A percentile compares a stretch with the other conserved stretches of the same genome.
phyloP scores from a whole-genome alignment of 768 basidiomycete species.

The Russula sp. region DNA sequence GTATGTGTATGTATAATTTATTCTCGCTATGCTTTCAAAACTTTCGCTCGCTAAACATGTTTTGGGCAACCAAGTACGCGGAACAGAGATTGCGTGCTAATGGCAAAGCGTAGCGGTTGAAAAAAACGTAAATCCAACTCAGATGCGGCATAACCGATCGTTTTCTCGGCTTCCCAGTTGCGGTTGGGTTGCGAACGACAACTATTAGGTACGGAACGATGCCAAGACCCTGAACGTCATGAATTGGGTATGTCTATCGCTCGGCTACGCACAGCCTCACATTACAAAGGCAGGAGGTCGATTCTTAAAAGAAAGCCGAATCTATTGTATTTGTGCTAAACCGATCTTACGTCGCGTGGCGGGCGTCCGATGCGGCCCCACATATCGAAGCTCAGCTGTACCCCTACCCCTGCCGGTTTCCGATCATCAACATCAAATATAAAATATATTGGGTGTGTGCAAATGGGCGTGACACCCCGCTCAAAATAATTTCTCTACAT shows the following conservation, averaged over 20 bases:
- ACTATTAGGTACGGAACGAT: not conserved
- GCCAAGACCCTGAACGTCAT: not conserved
- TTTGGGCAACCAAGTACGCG: no score
- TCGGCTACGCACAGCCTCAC: constrained; percentile 13
- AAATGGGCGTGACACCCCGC: not conserved
- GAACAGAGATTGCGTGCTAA: no score
- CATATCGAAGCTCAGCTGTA: not conserved
- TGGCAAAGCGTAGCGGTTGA: no score
- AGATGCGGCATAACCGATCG: not conserved
- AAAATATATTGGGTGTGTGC: not conserved
- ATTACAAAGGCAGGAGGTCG: not conserved
- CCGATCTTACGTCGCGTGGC: constrained; percentile 6
- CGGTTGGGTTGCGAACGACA: not conserved
- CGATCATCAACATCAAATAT: not conserved
- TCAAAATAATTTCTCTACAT: no score
- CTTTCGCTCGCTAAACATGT: not conserved
- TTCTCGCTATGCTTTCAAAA: not conserved
- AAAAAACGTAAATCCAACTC: not conserved
- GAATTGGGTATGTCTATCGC: no score
- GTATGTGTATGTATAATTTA: not conserved
- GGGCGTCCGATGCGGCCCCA: not conserved
- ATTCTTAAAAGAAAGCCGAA: not conserved
- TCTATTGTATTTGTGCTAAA: not conserved
- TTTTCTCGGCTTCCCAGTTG: not conserved
- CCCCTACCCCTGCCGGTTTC: not conserved